Evolutionary conservation across 1,284 basidiomycete genomes (phyloP).

Genomic region (Athelia sp.): DNA sequence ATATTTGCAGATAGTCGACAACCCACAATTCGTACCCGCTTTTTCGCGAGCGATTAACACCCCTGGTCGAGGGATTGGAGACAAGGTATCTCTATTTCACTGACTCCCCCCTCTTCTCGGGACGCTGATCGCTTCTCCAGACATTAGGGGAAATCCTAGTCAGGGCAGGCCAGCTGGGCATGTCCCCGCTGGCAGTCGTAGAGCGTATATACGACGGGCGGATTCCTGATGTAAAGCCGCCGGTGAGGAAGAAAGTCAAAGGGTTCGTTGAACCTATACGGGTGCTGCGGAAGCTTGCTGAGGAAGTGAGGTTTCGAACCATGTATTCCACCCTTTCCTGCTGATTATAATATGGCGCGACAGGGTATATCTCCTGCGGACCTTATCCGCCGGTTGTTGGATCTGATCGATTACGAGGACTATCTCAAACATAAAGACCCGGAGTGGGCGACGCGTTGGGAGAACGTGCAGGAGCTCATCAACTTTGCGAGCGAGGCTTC

Average conservation of each 20-base stretch:
- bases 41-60: slow-evolving; percentile 80
- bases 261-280: slow-evolving; percentile 57
- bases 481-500: slow-evolving; percentile 59
- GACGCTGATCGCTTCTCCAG: slow-evolving; percentile 24
- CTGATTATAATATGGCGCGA: slow-evolving; percentile 1
- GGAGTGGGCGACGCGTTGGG: slow-evolving; percentile 77
- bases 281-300: slow-evolving; percentile 50
- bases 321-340: slow-evolving; percentile 1
- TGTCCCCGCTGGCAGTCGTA: slow-evolving; percentile 57
- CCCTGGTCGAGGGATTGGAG: slow-evolving; percentile 76
- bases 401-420: slow-evolving; percentile 61
- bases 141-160: slow-evolving; percentile 56
- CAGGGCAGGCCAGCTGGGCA: slow-evolving; percentile 46
- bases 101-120: slow-evolving; percentile 1
- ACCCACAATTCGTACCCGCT: slow-evolving; percentile 73
- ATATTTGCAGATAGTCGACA: slow-evolving; percentile 84
- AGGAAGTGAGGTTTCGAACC: slow-evolving; percentile 41
- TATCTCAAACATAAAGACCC: slow-evolving; percentile 67
- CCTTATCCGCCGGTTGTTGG: slow-evolving; percentile 59
- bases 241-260: slow-evolving; percentile 58
- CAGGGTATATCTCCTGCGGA: slow-evolving; percentile 61
- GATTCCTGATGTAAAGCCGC: slow-evolving; percentile 60
- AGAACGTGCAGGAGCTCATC: slow-evolving; percentile 84
- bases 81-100: slow-evolving; percentile 50
- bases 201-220: slow-evolving; percentile 58